phyloP scores from a whole-genome alignment of 2,329 filamentous ascomycete species.

The Fusarium pininemorale region DNA sequence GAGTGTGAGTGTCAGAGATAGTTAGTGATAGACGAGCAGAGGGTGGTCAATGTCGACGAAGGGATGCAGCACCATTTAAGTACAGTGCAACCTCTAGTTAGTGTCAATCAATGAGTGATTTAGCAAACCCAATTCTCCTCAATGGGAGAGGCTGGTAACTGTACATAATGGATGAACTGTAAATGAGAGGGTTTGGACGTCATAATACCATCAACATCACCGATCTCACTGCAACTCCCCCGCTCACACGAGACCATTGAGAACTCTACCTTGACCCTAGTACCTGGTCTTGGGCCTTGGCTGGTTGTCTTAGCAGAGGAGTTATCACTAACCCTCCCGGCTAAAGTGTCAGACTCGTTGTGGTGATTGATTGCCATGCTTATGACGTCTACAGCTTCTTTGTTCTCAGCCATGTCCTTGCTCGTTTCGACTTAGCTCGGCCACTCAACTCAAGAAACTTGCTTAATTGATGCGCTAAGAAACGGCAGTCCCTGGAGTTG shows the following conservation, averaged over 20 bases:
- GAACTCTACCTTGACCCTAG: not conserved
- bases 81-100: not conserved
- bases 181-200: conserved; percentile 22
- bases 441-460: conserved; percentile 23
- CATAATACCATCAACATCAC: conserved; percentile 32
- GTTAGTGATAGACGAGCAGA: not conserved
- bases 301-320: not conserved
- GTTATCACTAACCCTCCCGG: not conserved
- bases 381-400: conserved; percentile 6
- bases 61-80: conserved; percentile 1
- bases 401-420: conserved; percentile 1
- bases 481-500: conserved; percentile 28
- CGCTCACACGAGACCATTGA: not conserved
- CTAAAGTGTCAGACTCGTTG: not conserved
- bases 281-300: not conserved
- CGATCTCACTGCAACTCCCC: conserved; percentile 9
- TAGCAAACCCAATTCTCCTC: not conserved
- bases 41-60: not conserved
- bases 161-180: not conserved
- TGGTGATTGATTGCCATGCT: not conserved
- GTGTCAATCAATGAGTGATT: not conserved
- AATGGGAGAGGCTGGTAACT: conserved; percentile 6
- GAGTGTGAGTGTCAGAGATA: not conserved
- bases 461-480: not conserved
- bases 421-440: conserved; percentile 7